Conservation (phyloP, 192 early-diverging fungal genomes). For the Linnemannia elongata region DNA sequence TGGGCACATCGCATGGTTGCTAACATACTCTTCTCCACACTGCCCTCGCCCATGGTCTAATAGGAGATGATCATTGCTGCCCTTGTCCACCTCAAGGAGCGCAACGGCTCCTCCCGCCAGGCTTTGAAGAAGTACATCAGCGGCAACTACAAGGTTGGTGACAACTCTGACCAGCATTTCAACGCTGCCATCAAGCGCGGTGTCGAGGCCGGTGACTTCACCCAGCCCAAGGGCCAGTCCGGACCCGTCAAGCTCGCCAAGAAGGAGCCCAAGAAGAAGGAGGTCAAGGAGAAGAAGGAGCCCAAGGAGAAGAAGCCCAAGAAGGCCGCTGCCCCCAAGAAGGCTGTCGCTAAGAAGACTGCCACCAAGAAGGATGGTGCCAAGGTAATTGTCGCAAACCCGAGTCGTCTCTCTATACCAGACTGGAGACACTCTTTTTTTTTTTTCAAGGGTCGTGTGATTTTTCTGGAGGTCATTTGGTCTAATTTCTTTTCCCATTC, state of each 20-base stretch:
- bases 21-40: neutral
- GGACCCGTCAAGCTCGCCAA: constrained; percentile 79
- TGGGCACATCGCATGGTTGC: neutral
- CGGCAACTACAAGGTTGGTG: constrained; percentile 78
- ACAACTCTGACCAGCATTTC: constrained; percentile 69
- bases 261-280: constrained; percentile 62
- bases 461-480: constrained; percentile 23
- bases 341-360: constrained; percentile 50
- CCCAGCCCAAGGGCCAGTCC: constrained; percentile 75
- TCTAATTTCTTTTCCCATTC: neutral
- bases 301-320: constrained; percentile 68
- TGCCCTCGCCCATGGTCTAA: constrained; percentile 12
- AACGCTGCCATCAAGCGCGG: constrained; percentile 78
- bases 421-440: neutral
- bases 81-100: constrained; percentile 74
- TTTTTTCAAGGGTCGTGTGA: neutral
- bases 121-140: constrained; percentile 86
- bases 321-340: constrained; percentile 65
- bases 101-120: constrained; percentile 79
- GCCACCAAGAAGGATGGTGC: constrained; percentile 59
- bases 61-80: constrained; percentile 64
- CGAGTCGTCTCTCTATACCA: neutral
- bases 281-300: constrained; percentile 65
- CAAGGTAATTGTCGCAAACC: constrained; percentile 1
- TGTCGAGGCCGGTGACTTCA: constrained; percentile 71